These are phyloP conservation scores for Daphne laureola DNA, from an alignment of 441 rosid genomes.

Conservation along the genomic window DNA sequence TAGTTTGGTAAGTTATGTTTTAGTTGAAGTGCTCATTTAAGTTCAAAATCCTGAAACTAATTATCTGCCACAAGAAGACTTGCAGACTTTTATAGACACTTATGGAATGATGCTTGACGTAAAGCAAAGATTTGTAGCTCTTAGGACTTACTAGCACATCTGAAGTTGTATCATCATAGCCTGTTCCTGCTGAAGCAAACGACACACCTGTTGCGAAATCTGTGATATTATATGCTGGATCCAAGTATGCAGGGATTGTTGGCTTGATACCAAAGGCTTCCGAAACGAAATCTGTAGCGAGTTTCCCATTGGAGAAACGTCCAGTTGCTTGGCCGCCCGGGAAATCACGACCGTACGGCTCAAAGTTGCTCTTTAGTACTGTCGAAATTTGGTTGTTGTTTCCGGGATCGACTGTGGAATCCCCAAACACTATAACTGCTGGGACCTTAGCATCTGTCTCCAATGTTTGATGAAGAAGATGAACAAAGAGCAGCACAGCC, in stretches of 20 bases:
- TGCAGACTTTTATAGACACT: too few species aligned
- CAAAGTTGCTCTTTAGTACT: constrained; percentile 45
- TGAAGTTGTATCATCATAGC: constrained; percentile 51
- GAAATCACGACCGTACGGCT: constrained; percentile 53
- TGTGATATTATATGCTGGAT: constrained; percentile 33
- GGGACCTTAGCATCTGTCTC: constrained; percentile 28
- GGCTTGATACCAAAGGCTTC: constrained; percentile 52
- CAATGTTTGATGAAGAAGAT: constrained; percentile 27
- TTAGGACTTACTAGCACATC: constrained; percentile 40
- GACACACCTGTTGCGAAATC: constrained; percentile 54
- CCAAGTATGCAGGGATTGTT: constrained; percentile 47
- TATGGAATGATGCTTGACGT: not conserved
- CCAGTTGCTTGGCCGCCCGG: constrained; percentile 36
- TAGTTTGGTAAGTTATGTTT: too few species aligned
- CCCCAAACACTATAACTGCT: constrained; percentile 51
- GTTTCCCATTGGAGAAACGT: constrained; percentile 52
- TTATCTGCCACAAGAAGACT: too few species aligned
- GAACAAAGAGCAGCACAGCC: constrained; percentile 17
- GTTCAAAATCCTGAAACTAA: too few species aligned
- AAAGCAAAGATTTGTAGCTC: not conserved
- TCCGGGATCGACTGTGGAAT: constrained; percentile 54
- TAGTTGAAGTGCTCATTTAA: too few species aligned
- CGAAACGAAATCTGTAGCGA: constrained; percentile 43
- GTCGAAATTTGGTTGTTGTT: constrained; percentile 57
- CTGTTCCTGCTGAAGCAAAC: constrained; percentile 67